phyloP scores from a whole-genome alignment of 176 grass and related monocot species.

The Pharus latifolius region DNA sequence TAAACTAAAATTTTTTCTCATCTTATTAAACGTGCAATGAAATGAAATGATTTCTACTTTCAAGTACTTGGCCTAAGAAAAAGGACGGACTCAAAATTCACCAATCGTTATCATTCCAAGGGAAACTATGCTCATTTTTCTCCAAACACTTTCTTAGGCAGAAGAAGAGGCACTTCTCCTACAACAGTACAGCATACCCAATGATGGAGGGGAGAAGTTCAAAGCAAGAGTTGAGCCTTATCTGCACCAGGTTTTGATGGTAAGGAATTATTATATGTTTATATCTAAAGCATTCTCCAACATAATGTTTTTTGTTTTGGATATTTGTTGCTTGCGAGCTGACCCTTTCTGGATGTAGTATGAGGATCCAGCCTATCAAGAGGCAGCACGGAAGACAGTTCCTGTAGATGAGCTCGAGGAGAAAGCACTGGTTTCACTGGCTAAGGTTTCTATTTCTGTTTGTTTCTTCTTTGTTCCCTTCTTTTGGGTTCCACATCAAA shows the following conservation, averaged over 20 bases:
- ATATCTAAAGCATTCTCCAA: not conserved
- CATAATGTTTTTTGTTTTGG: conserved; percentile 5
- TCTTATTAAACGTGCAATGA: not conserved
- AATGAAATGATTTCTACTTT: not conserved
- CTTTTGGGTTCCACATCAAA: not conserved
- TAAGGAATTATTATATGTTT: conserved; percentile 31
- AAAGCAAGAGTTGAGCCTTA: conserved; percentile 57
- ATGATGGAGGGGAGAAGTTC: conserved; percentile 45
- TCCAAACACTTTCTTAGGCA: conserved; percentile 36
- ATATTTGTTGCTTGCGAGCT: conserved; percentile 9
- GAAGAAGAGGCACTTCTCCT: conserved; percentile 85
- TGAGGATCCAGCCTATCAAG: conserved; percentile 59
- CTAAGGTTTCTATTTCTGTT: conserved; percentile 54
- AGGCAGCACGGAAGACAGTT: conserved; percentile 68
- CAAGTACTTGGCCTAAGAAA: not conserved
- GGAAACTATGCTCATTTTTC: conserved; percentile 13
- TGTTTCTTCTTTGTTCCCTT: not conserved
- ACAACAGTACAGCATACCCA: conserved; percentile 36
- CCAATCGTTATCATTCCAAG: not conserved
- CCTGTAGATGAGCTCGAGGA: conserved; percentile 74
- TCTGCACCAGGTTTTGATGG: conserved; percentile 69
- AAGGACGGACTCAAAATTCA: not conserved
- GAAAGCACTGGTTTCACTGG: conserved; percentile 69
- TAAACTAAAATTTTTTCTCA: not conserved
- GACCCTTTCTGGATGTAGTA: conserved; percentile 50